Evolutionary conservation across 1,139 yeast species (phyloP), one percentile per base, ranked within the genome.

Genomic region (Kodamaea sp.): DNA sequence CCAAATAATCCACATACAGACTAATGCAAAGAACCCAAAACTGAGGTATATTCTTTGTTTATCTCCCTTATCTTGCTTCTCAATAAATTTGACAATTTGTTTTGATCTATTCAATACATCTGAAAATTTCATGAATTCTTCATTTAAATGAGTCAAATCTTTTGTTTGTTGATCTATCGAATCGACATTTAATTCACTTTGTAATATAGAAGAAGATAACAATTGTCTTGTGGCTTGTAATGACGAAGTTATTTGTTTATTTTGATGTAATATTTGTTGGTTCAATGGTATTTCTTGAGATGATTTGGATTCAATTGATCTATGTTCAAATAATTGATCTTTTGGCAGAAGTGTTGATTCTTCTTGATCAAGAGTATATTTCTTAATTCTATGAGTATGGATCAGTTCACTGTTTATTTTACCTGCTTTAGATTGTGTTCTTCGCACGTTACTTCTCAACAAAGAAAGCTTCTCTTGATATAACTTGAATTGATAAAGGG

Each of bases 61-160:
- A 51, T 84, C 92, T 45, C 72, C 63, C 40, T 71, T 67, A 50
- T 84, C 88, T 37, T 86, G 85, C 51, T 78, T 78, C 50, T 83
- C 87, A 39, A 84, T 77, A 42, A 80, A 74, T 46, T 70, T 68
- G 32, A 84, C 85, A 33, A 84, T 70, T 32, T 71, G 69, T 39
- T 67, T 70, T 1, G 86, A 78, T 34, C 74, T 78, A 38, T 66
- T 62, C 38, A 84, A 63, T 37, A 83, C 58, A 40, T 70, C 71
- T 35, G 79, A 77, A 47, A 82, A 79, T 32, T 74, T 70, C 2
- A 71, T 59, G 50, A 78, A 79, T 43, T 70, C 71, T 31, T 72
- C 71, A 39, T 79, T 75, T 44, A 82, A 65, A 26, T 63, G 62
- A 6, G 59, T 48, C 43, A 84, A 63, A 33, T 77, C 75, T 31